Conservation (phyloP, 805 yeast species). For the Allodekkera sacchari region DNA sequence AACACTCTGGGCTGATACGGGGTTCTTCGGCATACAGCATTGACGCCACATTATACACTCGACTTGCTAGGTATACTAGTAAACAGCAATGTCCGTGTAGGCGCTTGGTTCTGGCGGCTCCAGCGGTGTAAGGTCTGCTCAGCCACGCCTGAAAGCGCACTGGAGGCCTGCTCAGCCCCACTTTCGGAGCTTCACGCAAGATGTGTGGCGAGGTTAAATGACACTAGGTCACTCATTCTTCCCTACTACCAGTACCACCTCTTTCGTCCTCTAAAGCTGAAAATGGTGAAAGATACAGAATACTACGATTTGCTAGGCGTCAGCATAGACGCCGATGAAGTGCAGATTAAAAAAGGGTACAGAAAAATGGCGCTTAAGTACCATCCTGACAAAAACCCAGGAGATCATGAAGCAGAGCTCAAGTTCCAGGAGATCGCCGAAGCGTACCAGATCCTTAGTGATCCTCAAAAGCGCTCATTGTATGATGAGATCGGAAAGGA, state of each 20-base stretch:
- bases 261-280: no score
- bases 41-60: no score
- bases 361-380: conserved; percentile 65
- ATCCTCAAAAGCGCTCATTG: conserved; percentile 50
- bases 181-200: not conserved
- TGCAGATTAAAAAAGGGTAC: conserved; percentile 72
- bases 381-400: conserved; percentile 78
- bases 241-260: no score
- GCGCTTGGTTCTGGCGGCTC: no score
- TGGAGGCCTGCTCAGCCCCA: not conserved
- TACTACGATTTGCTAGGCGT: conserved; percentile 66
- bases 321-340: conserved; percentile 46
- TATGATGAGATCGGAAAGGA: conserved; percentile 75
- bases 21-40: no score
- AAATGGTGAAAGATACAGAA: conserved; percentile 69
- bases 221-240: no score
- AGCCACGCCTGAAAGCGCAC: no score
- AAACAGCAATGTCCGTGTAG: no score
- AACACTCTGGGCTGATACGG: no score
- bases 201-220: no score
- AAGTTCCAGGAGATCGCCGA: conserved; percentile 57
- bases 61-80: no score
- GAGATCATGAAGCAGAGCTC: conserved; percentile 66
- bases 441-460: conserved; percentile 73
- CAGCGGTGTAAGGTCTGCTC: no score